Conservation (phyloP, 495 filamentous ascomycete species). For the Xylaria nigripes region DNA sequence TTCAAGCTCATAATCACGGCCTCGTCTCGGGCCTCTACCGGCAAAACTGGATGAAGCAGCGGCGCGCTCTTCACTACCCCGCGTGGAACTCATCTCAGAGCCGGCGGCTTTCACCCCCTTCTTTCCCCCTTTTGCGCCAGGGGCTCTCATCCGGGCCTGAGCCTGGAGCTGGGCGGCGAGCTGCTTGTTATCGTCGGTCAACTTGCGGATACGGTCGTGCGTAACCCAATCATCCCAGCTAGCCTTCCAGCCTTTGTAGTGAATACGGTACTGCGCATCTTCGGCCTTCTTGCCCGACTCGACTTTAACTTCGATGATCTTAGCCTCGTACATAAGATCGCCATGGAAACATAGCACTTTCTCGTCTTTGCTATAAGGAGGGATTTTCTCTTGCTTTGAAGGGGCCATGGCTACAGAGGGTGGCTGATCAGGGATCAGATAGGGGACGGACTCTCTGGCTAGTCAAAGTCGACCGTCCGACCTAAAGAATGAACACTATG, state of each 20-base stretch:
- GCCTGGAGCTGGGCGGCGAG: slow-evolving; percentile 60
- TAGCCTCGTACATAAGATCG: slow-evolving; percentile 94
- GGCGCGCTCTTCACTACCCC: slow-evolving; percentile 80
- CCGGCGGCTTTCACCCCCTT: slow-evolving; percentile 49
- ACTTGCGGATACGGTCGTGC: slow-evolving; percentile 87
- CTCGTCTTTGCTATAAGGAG: slow-evolving; percentile 78
- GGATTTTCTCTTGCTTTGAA: slow-evolving; percentile 30
- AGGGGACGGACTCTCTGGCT: not conserved
- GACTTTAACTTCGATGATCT: slow-evolving; percentile 69
- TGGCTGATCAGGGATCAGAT: not conserved
- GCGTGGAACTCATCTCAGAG: slow-evolving; percentile 69
- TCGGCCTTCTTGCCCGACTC: slow-evolving; percentile 61
- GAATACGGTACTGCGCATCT: slow-evolving; percentile 76
- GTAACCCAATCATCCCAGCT: slow-evolving; percentile 99
- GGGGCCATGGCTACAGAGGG: slow-evolving; percentile 28
- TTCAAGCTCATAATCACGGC: slow-evolving; percentile 73
- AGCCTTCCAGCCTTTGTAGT: slow-evolving; percentile 99
- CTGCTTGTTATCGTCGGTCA: slow-evolving; percentile 87
- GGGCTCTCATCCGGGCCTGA: slow-evolving; percentile 46
- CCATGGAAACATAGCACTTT: slow-evolving; percentile 94
- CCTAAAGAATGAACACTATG: not conserved
- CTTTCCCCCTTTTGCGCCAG: slow-evolving; percentile 45
- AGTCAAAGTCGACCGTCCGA: not conserved
- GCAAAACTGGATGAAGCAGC: slow-evolving; percentile 56
- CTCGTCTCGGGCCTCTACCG: slow-evolving; percentile 59